Percentiles rank a stretch among this genome's conserved stretches.
Conservation (phyloP, 176 grass and related monocot species). For the Cocos nucifera region DNA sequence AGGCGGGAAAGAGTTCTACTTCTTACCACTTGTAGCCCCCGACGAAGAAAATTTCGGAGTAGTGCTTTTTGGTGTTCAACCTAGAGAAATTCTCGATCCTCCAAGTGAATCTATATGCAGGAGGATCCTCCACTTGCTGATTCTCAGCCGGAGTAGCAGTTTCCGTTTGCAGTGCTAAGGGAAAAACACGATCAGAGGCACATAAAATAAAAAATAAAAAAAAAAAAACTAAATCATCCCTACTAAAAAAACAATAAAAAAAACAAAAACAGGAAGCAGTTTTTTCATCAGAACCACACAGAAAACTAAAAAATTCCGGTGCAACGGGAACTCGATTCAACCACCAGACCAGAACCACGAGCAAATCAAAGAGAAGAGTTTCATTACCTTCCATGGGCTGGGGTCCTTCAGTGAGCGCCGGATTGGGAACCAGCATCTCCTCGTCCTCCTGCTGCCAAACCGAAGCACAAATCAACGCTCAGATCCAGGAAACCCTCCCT, state of each 20-base stretch:
- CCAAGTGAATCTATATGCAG: slow-evolving; percentile 55
- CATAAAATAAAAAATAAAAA: not conserved
- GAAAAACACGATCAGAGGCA: slow-evolving; percentile 6
- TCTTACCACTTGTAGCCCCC: slow-evolving; percentile 57
- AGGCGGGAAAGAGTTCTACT: slow-evolving; percentile 3
- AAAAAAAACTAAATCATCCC: not conserved
- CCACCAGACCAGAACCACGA: not conserved
- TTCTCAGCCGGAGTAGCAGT: slow-evolving; percentile 22
- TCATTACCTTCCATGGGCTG: slow-evolving; percentile 56
- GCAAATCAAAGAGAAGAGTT: no score
- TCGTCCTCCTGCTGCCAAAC: slow-evolving; percentile 30
- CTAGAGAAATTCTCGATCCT: slow-evolving; percentile 37
- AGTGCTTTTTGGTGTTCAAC: slow-evolving; percentile 25
- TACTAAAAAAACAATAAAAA: not conserved
- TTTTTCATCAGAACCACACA: slow-evolving; percentile 4
- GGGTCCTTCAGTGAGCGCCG: slow-evolving; percentile 33
- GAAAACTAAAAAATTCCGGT: not conserved
- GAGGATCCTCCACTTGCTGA: slow-evolving; percentile 36
- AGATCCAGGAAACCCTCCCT: slow-evolving; percentile 6
- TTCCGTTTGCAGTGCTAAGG: slow-evolving; percentile 26
- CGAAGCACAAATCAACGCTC: slow-evolving; percentile 13
- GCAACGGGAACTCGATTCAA: not conserved
- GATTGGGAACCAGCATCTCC: slow-evolving; percentile 49
- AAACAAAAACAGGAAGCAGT: not conserved
- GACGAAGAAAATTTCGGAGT: slow-evolving; percentile 43